phyloP scores from a whole-genome alignment of 1,284 basidiomycete genomes.

The Ustilago crameri region DNA sequence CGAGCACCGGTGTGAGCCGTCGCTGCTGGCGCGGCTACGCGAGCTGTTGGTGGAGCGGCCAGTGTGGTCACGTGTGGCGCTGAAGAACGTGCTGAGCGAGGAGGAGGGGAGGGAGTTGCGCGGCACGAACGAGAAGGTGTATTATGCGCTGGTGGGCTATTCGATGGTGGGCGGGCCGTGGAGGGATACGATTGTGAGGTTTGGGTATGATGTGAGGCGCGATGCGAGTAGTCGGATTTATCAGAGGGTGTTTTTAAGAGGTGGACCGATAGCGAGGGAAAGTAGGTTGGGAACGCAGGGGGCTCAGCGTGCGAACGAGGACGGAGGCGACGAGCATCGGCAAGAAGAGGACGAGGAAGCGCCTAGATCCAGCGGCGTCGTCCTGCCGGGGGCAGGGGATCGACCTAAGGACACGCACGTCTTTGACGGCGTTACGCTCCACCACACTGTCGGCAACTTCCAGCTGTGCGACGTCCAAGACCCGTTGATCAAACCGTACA shows the following conservation, averaged over 20 bases:
- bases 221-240: conserved; percentile 76
- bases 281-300: background rate
- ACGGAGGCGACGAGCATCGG: background rate
- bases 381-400: background rate
- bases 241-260: conserved; percentile 51
- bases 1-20: conserved; percentile 27
- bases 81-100: conserved; percentile 83
- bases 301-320: background rate
- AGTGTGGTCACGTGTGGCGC: conserved; percentile 85
- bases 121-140: conserved; percentile 67
- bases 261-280: conserved; percentile 1
- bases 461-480: conserved; percentile 92
- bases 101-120: conserved; percentile 76
- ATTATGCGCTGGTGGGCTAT: conserved; percentile 74
- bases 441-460: conserved; percentile 86
- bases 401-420: conserved; percentile 75
- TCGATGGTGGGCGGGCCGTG: conserved; percentile 93
- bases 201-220: conserved; percentile 87
- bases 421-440: conserved; percentile 84
- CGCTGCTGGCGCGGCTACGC: conserved; percentile 12
- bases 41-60: conserved; percentile 75
- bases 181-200: conserved; percentile 86
- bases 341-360: conserved; percentile 6
- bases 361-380: conserved; percentile 7
- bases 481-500: conserved; percentile 71